Evolutionary conservation across 2,329 filamentous ascomycete genomes (phyloP), one percentile per base, ranked within the genome.

Genomic region (Colletotrichum filicis): DNA sequence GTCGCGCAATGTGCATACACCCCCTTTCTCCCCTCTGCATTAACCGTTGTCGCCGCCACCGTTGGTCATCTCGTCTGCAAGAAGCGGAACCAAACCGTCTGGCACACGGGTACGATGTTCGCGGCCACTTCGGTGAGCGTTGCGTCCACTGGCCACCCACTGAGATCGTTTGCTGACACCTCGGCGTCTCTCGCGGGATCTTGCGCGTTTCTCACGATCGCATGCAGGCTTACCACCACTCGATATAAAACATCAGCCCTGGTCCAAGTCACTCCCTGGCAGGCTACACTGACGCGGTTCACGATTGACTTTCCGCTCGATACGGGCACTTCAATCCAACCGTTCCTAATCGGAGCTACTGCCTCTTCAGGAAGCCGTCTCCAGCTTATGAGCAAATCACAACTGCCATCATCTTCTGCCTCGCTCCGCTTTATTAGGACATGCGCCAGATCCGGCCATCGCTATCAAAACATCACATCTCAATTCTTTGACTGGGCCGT

Each of bases 401-500:
- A 8, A 16, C 35, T n/a, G 24, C 14, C 35, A 4, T 22, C n/a
- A 8, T 55, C 35, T 4, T 26, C 28, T 37, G 28, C 42, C 59
- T 65, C 56, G 30, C 61, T 61, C 61, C 71, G 57, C 57, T 57
- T 66, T 58, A 26, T n/a, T 71, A 49, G 71, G 30, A 35, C 61
- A 66, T 71, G 56, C 66, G 62, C 71, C 57, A 67, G 67, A 74
- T 74, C 52, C 68, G 28, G 57, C 57, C 49, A 62, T 71, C 56
- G 52, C 35, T 60, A 70, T 71, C 56, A 61, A 37, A 57, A 63
- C 24, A 74, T 74, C 71, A 74, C 62, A 71, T 74, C 61, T 66
- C 71, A 71, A 71, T 49, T 68, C 61, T 62, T 53, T 30, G 35
- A 66, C 71, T 74, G 71, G 71, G 35, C 62, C 68, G 49, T 71